Evolutionary conservation across 2,329 filamentous ascomycete genomes (phyloP).

Genomic region (Alternaria rosae): DNA sequence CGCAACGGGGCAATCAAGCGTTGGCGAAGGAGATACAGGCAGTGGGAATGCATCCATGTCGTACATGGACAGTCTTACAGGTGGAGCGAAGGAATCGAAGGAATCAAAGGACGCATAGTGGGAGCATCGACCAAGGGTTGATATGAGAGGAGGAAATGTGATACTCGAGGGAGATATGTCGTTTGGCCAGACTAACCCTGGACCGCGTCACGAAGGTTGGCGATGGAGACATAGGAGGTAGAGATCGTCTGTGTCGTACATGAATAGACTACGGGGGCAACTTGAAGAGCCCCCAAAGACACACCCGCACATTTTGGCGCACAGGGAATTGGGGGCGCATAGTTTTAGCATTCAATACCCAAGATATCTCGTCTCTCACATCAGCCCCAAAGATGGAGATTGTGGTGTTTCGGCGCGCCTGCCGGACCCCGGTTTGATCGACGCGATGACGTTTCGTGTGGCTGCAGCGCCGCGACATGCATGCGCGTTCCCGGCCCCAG

Average conservation of each 20-base stretch:
- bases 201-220: neutral
- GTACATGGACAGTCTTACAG: slow-evolving; percentile 12
- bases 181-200: neutral
- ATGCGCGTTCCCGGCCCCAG: slow-evolving; percentile 24
- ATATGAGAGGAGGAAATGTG: neutral
- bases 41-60: slow-evolving; percentile 11
- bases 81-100: neutral
- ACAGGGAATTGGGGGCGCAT: slow-evolving; percentile 4
- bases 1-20: slow-evolving; percentile 1
- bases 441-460: slow-evolving; percentile 31
- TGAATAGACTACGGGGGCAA: slow-evolving; percentile 6
- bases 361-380: neutral
- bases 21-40: neutral
- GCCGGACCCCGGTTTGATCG: slow-evolving; percentile 22
- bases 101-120: neutral
- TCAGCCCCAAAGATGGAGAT: neutral
- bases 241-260: slow-evolving; percentile 9
- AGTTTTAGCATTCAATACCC: slow-evolving; percentile 12
- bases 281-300: neutral
- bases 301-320: neutral
- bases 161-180: neutral
- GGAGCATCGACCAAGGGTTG: neutral
- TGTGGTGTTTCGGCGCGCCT: slow-evolving; percentile 3
- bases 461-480: slow-evolving; percentile 24
- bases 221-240: neutral